These are phyloP conservation scores for Komagataella pseudopastoris DNA, from an alignment of 805 yeast genomes.

Conservation along the genomic window DNA sequence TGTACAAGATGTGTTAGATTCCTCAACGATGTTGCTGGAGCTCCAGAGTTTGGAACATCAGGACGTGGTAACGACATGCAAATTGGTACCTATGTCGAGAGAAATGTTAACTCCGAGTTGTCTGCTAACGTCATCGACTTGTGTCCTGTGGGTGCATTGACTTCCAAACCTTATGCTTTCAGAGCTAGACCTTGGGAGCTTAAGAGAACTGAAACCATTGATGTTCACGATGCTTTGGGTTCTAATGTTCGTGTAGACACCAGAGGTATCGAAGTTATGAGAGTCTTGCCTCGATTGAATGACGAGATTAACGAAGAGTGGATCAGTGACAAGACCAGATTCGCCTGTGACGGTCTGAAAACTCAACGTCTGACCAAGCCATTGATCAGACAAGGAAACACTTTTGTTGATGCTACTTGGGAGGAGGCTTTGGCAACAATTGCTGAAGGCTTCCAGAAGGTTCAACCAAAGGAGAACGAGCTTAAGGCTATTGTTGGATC, in stretches of 20 bases:
- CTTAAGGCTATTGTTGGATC: slow-evolving; percentile 77
- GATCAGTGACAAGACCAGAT: slow-evolving; percentile 81
- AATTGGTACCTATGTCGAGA: slow-evolving; percentile 79
- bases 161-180: slow-evolving; percentile 86
- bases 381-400: slow-evolving; percentile 53
- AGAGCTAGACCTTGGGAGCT: slow-evolving; percentile 90
- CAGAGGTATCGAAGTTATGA: slow-evolving; percentile 77
- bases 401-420: slow-evolving; percentile 71
- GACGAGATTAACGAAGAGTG: slow-evolving; percentile 86
- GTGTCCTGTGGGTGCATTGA: slow-evolving; percentile 88
- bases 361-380: slow-evolving; percentile 81
- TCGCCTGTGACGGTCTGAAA: slow-evolving; percentile 75
- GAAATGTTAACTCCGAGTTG: slow-evolving; percentile 73
- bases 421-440: slow-evolving; percentile 69
- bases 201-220: slow-evolving; percentile 77
- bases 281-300: slow-evolving; percentile 74
- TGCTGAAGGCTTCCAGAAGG: slow-evolving; percentile 42
- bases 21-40: slow-evolving; percentile 85
- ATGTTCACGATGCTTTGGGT: slow-evolving; percentile 74
- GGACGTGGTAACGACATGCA: slow-evolving; percentile 91
- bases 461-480: slow-evolving; percentile 54
- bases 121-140: slow-evolving; percentile 80
- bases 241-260: slow-evolving; percentile 77
- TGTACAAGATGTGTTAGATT: slow-evolving; percentile 87
- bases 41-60: slow-evolving; percentile 78